phyloP scores from a whole-genome alignment of 2,329 filamentous ascomycete genomes.

The Scedosporium dehoogii region DNA sequence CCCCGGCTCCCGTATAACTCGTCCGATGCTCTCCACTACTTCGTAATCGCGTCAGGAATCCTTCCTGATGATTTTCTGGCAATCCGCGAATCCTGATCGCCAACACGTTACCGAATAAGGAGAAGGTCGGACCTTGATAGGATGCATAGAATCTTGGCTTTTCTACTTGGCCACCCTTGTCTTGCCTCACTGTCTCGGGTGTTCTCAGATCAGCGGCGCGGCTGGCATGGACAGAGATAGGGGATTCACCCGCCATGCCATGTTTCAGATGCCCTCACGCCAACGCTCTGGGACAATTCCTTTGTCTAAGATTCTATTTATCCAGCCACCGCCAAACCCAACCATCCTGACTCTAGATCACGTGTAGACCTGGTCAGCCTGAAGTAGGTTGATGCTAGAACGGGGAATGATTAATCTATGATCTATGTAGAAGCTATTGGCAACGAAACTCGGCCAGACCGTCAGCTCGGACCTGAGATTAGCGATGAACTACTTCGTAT shows the following conservation, averaged over 20 bases:
- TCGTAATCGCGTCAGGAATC: not conserved
- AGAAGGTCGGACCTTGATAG: not conserved
- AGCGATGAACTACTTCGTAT: too few relatives aligned
- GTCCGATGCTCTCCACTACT: not conserved
- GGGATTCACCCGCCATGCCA: not conserved
- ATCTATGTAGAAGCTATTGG: too few relatives aligned
- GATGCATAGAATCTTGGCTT: not conserved
- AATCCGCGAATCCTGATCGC: not conserved
- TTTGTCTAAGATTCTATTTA: not conserved
- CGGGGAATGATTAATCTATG: too few relatives aligned
- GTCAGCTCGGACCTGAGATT: too few relatives aligned
- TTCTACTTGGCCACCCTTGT: not conserved
- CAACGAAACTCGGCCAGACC: too few relatives aligned
- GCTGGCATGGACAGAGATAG: not conserved
- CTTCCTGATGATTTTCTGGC: not conserved
- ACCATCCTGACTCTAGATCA: not conserved
- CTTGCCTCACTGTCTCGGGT: not conserved
- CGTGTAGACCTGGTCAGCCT: not conserved
- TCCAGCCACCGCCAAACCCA: not conserved
- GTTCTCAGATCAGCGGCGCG: not conserved
- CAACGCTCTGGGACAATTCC: constrained; percentile 4
- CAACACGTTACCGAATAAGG: not conserved
- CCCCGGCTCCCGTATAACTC: not conserved
- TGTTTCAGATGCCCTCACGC: constrained; percentile 2
- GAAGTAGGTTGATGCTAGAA: not conserved